These are phyloP conservation scores for Termitomyces sp. DNA, from an alignment of 768 basidiomycete species.

Conservation along the genomic window DNA sequence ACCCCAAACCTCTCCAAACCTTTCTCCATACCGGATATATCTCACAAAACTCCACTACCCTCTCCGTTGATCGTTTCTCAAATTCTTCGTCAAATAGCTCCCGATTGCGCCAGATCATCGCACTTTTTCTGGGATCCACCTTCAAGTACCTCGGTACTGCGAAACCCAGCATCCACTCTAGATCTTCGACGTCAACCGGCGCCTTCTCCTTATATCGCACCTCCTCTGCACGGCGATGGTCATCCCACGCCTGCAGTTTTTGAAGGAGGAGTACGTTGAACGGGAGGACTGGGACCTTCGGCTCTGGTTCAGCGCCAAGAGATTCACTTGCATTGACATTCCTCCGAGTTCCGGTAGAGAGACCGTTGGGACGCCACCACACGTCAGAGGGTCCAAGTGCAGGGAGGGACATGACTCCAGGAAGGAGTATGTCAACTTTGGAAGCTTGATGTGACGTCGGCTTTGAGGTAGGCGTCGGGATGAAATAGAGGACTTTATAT, in stretches of 20 bases:
- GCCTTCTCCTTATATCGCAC: slow-evolving; percentile 10
- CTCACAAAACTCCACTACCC: slow-evolving; percentile 12
- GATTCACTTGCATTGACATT: not conserved
- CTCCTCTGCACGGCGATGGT: slow-evolving; percentile 12
- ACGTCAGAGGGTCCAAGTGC: not conserved
- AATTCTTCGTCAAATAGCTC: slow-evolving; percentile 12
- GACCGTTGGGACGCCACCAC: not conserved
- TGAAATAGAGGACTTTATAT: slow-evolving; percentile 14
- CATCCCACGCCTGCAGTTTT: slow-evolving; percentile 18
- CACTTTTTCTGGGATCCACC: not conserved
- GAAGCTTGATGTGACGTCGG: slow-evolving; percentile 1
- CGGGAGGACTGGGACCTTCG: slow-evolving; percentile 11
- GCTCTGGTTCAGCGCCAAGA: not conserved
- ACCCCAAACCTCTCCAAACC: slow-evolving; percentile 9
- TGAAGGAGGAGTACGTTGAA: slow-evolving; percentile 15
- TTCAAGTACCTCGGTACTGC: not conserved
- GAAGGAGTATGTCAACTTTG: slow-evolving; percentile 16
- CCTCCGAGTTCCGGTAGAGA: not conserved
- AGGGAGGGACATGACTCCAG: slow-evolving; percentile 18
- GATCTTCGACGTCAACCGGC: slow-evolving; percentile 12
- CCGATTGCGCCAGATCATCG: slow-evolving; percentile 3
- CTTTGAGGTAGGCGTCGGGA: slow-evolving; percentile 9
- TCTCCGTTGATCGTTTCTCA: slow-evolving; percentile 6
- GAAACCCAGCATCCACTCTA: slow-evolving; percentile 6
- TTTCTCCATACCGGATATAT: slow-evolving; percentile 3